phyloP scores from a whole-genome alignment of 78 protist genomes.

The Dictyostelium intermedium region DNA sequence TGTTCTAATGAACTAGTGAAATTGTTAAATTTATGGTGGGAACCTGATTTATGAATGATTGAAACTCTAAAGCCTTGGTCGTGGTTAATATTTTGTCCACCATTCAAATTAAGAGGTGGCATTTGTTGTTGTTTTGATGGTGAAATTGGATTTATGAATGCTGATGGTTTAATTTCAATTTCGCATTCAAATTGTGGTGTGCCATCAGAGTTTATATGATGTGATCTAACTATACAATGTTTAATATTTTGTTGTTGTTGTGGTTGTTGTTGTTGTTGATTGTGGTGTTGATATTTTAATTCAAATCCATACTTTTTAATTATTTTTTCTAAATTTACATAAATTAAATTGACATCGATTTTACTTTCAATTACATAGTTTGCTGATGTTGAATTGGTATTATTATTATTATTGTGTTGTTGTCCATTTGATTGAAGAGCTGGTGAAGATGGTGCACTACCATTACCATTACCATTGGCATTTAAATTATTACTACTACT shows the following conservation, averaged over 20 bases:
- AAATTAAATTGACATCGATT: constrained; percentile 49
- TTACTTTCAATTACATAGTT: constrained; percentile 38
- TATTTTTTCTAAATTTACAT: constrained; percentile 53
- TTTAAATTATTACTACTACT: not conserved
- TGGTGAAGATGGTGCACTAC: not conserved
- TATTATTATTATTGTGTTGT: not conserved
- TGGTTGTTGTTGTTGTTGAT: not conserved
- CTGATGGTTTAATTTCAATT: not conserved
- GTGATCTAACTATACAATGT: constrained; percentile 8
- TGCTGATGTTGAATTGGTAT: not conserved
- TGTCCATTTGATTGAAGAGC: constrained; percentile 20
- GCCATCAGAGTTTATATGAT: not conserved
- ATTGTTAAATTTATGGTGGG: constrained; percentile 1
- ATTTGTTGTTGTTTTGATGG: not conserved
- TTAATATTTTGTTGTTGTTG: not conserved
- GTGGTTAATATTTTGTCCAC: not conserved
- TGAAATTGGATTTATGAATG: not conserved
- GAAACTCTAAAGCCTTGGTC: not conserved
- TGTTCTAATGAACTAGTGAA: constrained; percentile 57
- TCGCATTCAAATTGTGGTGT: constrained; percentile 39
- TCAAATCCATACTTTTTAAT: constrained; percentile 43
- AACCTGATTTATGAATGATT: constrained; percentile 61
- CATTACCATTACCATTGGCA: not conserved
- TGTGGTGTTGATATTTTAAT: constrained; percentile 13
- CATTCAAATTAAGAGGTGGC: constrained; percentile 26